phyloP scores from a whole-genome alignment of 129 eudicot genomes.

The Flaveria brownii region DNA sequence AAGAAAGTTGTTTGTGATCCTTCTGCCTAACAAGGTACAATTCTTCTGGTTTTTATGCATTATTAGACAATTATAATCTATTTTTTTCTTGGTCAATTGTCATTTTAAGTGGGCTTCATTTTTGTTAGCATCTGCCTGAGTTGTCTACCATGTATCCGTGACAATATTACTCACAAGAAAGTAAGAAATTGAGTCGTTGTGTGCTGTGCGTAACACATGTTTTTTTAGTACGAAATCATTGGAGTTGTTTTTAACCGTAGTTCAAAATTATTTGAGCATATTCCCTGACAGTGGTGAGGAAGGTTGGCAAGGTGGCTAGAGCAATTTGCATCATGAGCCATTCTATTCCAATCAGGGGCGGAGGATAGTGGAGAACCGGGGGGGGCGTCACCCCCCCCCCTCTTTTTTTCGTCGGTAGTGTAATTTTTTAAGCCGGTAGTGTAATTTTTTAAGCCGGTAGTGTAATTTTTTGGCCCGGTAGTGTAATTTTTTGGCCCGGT shows the following conservation, averaged over 20 bases:
- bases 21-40: conserved; percentile 76
- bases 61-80: background rate
- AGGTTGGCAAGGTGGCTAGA: no score
- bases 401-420: no score
- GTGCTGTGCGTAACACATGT: background rate
- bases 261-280: conserved; percentile 1
- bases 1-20: conserved; percentile 96
- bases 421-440: no score
- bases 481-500: no score
- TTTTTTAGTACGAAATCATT: background rate
- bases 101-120: background rate
- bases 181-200: background rate
- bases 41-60: background rate
- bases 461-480: no score
- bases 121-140: background rate
- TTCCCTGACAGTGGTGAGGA: conserved; percentile 22
- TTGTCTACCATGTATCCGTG: background rate
- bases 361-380: no score
- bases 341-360: no score
- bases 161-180: background rate
- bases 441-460: no score
- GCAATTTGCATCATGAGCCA: no score
- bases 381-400: no score
- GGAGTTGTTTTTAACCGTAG: background rate
- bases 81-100: background rate